phyloP scores from a whole-genome alignment of 1,284 basidiomycete genomes.

The Termitomyces sp. region DNA sequence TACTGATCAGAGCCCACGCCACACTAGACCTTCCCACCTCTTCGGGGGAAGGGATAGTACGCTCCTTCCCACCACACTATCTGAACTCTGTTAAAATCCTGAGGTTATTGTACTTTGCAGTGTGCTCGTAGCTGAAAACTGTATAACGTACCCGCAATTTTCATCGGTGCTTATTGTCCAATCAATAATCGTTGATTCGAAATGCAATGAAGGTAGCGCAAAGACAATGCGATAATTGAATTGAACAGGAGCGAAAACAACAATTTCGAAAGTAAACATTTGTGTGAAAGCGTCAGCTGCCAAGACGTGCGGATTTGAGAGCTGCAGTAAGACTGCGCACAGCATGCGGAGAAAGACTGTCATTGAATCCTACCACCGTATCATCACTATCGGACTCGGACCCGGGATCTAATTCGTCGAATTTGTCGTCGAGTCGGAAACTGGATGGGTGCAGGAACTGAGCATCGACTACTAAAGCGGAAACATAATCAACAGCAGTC shows the following conservation, averaged over 20 bases:
- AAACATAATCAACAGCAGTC: neutral
- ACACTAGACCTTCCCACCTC: no score
- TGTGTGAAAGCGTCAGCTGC: neutral
- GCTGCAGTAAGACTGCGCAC: neutral
- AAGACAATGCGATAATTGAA: neutral
- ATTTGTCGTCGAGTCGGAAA: neutral
- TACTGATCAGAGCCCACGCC: no score
- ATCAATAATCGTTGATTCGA: no score
- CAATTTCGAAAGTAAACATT: neutral
- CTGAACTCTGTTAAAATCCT: no score
- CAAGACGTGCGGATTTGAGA: neutral
- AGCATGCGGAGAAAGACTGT: neutral
- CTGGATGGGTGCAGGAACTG: neutral
- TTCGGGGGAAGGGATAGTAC: no score
- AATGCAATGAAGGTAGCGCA: no score
- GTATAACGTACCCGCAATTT: no score
- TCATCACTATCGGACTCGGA: neutral
- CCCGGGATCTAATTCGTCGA: neutral
- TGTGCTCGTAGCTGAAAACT: no score
- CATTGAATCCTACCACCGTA: conserved; percentile 3
- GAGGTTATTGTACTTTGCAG: no score
- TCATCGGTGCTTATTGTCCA: no score
- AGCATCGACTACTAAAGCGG: neutral
- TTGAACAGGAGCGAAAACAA: neutral
- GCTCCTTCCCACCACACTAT: no score